Evolutionary conservation across 2,329 filamentous ascomycete species (phyloP).

Genomic region (Fusarium sp.): DNA sequence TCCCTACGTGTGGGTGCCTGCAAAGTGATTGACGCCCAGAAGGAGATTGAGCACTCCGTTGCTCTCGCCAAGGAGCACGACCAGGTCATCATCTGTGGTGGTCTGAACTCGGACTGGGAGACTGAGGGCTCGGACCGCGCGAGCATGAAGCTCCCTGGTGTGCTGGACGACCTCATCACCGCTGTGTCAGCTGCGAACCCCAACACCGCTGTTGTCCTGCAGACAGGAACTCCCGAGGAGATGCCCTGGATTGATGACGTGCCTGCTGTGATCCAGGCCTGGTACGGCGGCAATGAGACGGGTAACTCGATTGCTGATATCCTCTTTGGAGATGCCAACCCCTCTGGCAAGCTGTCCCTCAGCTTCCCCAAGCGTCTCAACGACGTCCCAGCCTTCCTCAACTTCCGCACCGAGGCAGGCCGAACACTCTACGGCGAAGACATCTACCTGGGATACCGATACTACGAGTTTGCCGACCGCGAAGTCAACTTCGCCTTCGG

Average conservation of each 20-base stretch:
- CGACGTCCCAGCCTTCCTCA: conserved; percentile 82
- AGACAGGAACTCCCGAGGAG: conserved; percentile 80
- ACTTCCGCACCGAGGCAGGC: conserved; percentile 77
- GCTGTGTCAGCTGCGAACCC: conserved; percentile 75
- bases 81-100: conserved; percentile 82
- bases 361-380: conserved; percentile 76
- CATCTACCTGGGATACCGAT: conserved; percentile 84
- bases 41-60: conserved; percentile 75
- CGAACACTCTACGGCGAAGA: conserved; percentile 83
- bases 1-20: conserved; percentile 73
- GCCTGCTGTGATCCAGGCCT: conserved; percentile 76
- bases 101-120: conserved; percentile 86
- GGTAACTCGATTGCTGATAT: conserved; percentile 85
- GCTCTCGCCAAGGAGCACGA: conserved; percentile 76
- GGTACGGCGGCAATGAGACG: conserved; percentile 90
- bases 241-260: conserved; percentile 76
- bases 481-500: conserved; percentile 81
- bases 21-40: conserved; percentile 67
- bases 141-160: conserved; percentile 81
- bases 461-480: conserved; percentile 78
- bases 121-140: conserved; percentile 83
- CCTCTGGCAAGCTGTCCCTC: conserved; percentile 79
- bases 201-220: conserved; percentile 79
- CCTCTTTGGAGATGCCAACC: conserved; percentile 79
- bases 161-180: conserved; percentile 76